These are phyloP conservation scores for Venturia pyrina DNA, from an alignment of 2,329 filamentous ascomycete species.

Conservation along the genomic window DNA sequence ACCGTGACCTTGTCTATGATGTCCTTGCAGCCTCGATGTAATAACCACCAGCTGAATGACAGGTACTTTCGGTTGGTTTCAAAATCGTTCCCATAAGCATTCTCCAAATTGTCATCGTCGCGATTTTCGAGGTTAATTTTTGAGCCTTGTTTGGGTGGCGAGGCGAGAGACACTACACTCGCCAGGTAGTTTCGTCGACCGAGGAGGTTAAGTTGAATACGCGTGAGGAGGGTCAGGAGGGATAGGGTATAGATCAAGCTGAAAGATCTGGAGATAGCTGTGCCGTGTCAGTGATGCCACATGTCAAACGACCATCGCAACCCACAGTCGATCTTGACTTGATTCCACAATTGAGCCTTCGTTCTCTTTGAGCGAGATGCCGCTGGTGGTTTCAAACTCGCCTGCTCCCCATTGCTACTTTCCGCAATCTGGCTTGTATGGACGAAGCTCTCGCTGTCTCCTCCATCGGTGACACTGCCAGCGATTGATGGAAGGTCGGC, in stretches of 20 bases:
- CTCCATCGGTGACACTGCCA: conserved; percentile 74
- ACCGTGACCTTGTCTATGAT: conserved; percentile 70
- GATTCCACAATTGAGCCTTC: conserved; percentile 93
- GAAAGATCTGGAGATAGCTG: conserved; percentile 82
- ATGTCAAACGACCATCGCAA: conserved; percentile 15
- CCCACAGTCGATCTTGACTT: conserved; percentile 90
- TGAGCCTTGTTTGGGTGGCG: conserved; percentile 46
- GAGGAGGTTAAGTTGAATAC: conserved; percentile 92
- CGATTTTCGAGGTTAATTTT: conserved; percentile 87
- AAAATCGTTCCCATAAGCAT: conserved; percentile 83
- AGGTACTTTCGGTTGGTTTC: conserved; percentile 92
- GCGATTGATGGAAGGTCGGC: conserved; percentile 48
- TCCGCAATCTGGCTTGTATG: conserved; percentile 65
- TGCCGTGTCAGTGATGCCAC: conserved; percentile 16
- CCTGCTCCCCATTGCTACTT: conserved; percentile 14
- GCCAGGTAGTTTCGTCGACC: conserved; percentile 92
- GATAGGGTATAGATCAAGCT: conserved; percentile 86
- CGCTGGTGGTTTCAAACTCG: conserved; percentile 19
- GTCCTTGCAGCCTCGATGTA: conserved; percentile 81
- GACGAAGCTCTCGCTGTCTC: conserved; percentile 64
- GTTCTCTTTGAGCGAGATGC: conserved; percentile 56
- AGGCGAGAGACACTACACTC: conserved; percentile 84
- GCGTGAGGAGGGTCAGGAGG: conserved; percentile 81
- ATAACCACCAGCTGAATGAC: conserved; percentile 95
- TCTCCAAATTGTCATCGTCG: conserved; percentile 77